Evolutionary conservation across 139 green algal species (phyloP).

Genomic region (Closterium sp.): DNA sequence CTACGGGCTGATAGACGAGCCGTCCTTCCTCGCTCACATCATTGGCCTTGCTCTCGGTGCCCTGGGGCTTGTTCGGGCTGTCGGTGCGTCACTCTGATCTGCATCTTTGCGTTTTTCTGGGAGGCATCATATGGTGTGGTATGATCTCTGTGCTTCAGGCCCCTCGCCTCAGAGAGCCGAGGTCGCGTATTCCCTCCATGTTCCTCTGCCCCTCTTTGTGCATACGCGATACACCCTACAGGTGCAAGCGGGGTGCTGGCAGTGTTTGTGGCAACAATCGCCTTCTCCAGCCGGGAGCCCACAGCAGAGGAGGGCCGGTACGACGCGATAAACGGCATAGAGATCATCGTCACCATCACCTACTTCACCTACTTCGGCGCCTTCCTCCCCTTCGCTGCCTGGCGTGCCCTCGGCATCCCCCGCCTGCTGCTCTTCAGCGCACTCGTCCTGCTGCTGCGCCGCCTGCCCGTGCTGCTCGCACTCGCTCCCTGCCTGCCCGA

Average conservation of each 20-base stretch:
- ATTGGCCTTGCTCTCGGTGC: conserved; percentile 29
- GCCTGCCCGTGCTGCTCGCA: conserved; percentile 16
- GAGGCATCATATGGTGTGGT: too few relatives aligned
- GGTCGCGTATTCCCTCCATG: background rate
- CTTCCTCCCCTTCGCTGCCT: conserved; percentile 6
- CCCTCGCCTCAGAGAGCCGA: conserved; percentile 2
- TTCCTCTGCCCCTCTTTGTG: background rate
- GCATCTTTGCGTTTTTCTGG: too few relatives aligned
- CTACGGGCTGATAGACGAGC: conserved; percentile 13
- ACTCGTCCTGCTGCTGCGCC: background rate
- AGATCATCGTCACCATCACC: conserved; percentile 30
- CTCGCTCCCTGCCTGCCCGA: conserved; percentile 8
- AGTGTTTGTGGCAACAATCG: conserved; percentile 2
- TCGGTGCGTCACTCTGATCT: too few relatives aligned
- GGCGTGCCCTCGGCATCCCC: conserved; percentile 4
- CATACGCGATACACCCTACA: background rate
- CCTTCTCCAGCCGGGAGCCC: conserved; percentile 24
- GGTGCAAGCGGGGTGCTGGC: conserved; percentile 22
- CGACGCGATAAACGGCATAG: conserved; percentile 32
- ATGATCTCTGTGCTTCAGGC: too few relatives aligned
- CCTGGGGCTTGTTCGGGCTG: background rate
- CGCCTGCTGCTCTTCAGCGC: conserved; percentile 10
- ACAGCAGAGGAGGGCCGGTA: conserved; percentile 28
- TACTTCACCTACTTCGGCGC: conserved; percentile 37
- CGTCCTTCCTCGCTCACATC: conserved; percentile 36